These are phyloP conservation scores for Lactarius evosmus DNA, from an alignment of 768 basidiomycete genomes.

Conservation along the genomic window DNA sequence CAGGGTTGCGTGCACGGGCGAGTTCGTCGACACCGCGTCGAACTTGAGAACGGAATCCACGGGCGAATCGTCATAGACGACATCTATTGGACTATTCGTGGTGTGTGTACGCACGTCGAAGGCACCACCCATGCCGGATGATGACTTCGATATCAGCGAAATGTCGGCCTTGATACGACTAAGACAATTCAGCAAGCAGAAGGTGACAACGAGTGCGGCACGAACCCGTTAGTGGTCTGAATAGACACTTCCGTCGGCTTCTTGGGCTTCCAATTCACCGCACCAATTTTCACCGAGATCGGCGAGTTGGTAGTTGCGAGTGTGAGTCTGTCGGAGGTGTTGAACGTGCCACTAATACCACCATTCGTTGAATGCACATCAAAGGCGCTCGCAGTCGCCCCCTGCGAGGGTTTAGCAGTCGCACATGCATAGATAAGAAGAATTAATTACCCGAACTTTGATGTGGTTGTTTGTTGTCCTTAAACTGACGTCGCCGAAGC, in stretches of 20 bases:
- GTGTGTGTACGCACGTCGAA: constrained; percentile 37
- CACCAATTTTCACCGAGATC: constrained; percentile 32
- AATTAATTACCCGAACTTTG: constrained; percentile 29
- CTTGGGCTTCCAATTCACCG: constrained; percentile 30
- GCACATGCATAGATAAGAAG: background rate
- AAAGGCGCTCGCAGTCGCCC: constrained; percentile 31
- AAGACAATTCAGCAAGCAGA: background rate
- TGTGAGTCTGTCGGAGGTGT: constrained; percentile 30
- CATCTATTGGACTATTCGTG: constrained; percentile 33
- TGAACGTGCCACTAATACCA: constrained; percentile 40
- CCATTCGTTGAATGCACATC: constrained; percentile 36
- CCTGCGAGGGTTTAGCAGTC: constrained; percentile 30
- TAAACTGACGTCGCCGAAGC: constrained; percentile 3
- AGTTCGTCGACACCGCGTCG: constrained; percentile 34
- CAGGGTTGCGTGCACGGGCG: constrained; percentile 32
- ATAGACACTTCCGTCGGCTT: constrained; percentile 35
- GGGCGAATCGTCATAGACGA: constrained; percentile 36
- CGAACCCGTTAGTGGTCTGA: constrained; percentile 45
- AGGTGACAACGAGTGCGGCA: background rate
- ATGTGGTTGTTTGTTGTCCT: constrained; percentile 32
- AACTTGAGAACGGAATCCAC: constrained; percentile 38
- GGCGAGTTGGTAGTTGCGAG: constrained; percentile 38
- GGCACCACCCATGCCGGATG: constrained; percentile 30
- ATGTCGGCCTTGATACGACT: constrained; percentile 38
- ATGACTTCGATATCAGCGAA: constrained; percentile 35